These are phyloP conservation scores for Naganishia liquefaciens DNA, from an alignment of 1,284 basidiomycete genomes.

Conservation along the genomic window DNA sequence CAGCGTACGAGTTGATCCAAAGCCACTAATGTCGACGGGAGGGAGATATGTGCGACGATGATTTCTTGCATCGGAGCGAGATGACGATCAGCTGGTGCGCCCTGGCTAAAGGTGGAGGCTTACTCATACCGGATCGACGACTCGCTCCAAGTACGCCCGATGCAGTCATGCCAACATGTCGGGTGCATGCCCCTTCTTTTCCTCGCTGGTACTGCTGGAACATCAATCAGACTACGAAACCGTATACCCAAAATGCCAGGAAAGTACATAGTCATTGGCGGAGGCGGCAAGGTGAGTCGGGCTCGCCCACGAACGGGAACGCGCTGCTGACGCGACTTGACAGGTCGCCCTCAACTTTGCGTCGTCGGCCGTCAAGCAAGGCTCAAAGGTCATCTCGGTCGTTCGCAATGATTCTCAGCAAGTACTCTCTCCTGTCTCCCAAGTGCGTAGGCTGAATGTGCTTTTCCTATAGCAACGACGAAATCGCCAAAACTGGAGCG, in stretches of 20 bases:
- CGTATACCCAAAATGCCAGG: constrained; percentile 17
- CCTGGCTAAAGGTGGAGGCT: constrained; percentile 7
- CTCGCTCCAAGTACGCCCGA: not conserved
- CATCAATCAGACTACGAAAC: not conserved
- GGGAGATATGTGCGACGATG: not conserved
- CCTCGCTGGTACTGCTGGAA: not conserved
- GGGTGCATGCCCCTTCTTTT: too few relatives aligned
- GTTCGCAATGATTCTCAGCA: constrained; percentile 58
- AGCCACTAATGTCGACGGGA: not conserved
- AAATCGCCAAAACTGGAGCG: constrained; percentile 58
- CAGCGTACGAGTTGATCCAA: too few relatives aligned
- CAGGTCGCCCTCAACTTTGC: constrained; percentile 64
- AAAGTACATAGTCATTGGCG: constrained; percentile 49
- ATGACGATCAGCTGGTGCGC: constrained; percentile 16
- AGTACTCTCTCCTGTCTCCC: constrained; percentile 33
- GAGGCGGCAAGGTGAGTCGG: constrained; percentile 44
- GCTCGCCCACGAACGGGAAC: not conserved
- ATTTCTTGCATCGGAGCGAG: not conserved
- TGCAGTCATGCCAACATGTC: not conserved
- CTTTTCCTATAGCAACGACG: constrained; percentile 53
- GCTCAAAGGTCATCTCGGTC: constrained; percentile 61
- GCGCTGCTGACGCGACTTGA: not conserved
- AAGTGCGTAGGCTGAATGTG: not conserved
- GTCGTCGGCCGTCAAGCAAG: constrained; percentile 53
- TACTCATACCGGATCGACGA: constrained; percentile 3